A percentile compares a stretch with the other conserved stretches of the same genome.
Conservation (phyloP, 2,329 filamentous ascomycete genomes). For the Bipolaris victoriae region DNA sequence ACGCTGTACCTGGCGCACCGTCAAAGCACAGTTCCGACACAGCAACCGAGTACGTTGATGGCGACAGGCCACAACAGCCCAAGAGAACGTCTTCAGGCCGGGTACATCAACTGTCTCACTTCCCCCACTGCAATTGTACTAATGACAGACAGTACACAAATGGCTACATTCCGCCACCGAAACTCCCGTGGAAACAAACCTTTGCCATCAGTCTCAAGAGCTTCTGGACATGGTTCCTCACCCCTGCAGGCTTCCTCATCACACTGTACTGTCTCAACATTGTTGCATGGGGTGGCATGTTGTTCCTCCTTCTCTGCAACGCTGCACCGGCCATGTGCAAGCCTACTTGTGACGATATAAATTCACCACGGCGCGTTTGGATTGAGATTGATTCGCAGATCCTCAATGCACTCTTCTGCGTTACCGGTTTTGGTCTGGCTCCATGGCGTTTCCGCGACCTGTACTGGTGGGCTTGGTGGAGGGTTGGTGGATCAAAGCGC, state of each 20-base stretch:
- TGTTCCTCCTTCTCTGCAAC: constrained; percentile 83
- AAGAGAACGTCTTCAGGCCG: constrained; percentile 22
- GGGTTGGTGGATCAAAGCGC: constrained; percentile 58
- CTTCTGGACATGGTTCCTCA: constrained; percentile 76
- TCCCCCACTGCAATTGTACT: background rate
- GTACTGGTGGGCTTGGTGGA: constrained; percentile 71
- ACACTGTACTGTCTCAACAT: constrained; percentile 82
- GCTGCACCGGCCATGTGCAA: constrained; percentile 75
- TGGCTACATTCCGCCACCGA: constrained; percentile 53
- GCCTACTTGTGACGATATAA: constrained; percentile 72
- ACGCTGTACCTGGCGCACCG: constrained; percentile 11
- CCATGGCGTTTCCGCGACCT: constrained; percentile 85
- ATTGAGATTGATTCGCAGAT: constrained; percentile 86
- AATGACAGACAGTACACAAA: constrained; percentile 38
- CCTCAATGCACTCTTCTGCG: constrained; percentile 82
- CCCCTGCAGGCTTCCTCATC: constrained; percentile 76
- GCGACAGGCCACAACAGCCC: constrained; percentile 19
- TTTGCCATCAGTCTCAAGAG: constrained; percentile 63
- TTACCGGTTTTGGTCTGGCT: constrained; percentile 82
- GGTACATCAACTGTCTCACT: constrained; percentile 17
- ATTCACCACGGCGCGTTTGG: constrained; percentile 81
- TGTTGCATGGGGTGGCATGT: constrained; percentile 89
- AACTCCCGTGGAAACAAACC: constrained; percentile 62
- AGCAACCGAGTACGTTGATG: constrained; percentile 23
- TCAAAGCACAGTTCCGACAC: constrained; percentile 28